These are phyloP conservation scores for Starmerella potacharoeniae DNA, from an alignment of 805 yeast species.

Conservation along the genomic window DNA sequence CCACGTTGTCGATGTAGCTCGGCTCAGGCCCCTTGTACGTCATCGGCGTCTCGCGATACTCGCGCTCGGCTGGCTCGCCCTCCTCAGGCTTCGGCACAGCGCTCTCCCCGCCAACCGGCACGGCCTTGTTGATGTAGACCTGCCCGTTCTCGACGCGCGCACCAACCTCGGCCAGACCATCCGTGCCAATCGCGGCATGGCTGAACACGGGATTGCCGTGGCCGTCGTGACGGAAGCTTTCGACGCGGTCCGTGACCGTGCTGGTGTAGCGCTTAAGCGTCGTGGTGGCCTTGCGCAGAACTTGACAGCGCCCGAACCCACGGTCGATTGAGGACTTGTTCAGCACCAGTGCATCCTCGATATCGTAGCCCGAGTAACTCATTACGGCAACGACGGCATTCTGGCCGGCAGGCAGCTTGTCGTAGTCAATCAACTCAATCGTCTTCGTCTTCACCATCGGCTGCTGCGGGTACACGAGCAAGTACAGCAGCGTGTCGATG, in stretches of 20 bases:
- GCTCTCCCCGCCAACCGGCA: constrained; percentile 68
- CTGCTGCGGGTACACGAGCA: constrained; percentile 98
- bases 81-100: constrained; percentile 12
- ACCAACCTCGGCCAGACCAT: constrained; percentile 96
- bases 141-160: constrained; percentile 83
- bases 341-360: constrained; percentile 93
- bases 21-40: constrained; percentile 92
- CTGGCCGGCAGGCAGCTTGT: constrained; percentile 96
- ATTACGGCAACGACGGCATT: constrained; percentile 98
- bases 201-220: constrained; percentile 55
- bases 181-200: constrained; percentile 79
- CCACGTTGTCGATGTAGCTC: constrained; percentile 88
- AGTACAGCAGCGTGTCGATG: constrained; percentile 82
- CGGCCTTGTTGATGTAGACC: constrained; percentile 83
- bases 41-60: constrained; percentile 84
- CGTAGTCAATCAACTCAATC: constrained; percentile 88
- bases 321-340: constrained; percentile 90
- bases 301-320: constrained; percentile 97
- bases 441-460: constrained; percentile 98
- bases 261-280: constrained; percentile 84
- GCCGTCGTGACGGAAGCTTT: constrained; percentile 74
- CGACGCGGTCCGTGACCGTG: constrained; percentile 81
- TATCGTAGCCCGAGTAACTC: constrained; percentile 98
- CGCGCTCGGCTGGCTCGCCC: constrained; percentile 32
- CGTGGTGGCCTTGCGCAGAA: constrained; percentile 81